Evolutionary conservation across 495 filamentous ascomycete species (phyloP).

Genomic region (Lineolata rhizophorae): DNA sequence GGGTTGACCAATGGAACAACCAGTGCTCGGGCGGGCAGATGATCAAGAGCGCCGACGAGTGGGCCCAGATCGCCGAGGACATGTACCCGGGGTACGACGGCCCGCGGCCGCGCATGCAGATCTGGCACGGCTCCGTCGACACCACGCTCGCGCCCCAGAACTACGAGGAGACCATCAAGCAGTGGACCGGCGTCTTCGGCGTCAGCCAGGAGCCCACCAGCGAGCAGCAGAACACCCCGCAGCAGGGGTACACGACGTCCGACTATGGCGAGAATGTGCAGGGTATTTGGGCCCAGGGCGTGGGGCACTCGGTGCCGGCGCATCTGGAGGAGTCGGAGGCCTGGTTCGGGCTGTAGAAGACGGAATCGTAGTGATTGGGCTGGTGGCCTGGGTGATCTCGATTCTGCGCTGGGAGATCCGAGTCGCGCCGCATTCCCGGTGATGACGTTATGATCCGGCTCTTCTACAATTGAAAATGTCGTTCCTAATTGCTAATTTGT

Average conservation of each 20-base stretch:
- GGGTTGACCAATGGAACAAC: slow-evolving; percentile 28
- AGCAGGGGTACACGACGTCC: slow-evolving; percentile 24
- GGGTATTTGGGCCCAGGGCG: slow-evolving; percentile 25
- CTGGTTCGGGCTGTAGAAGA: too few species aligned
- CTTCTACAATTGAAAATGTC: too few species aligned
- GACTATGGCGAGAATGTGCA: slow-evolving; percentile 25
- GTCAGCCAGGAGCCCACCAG: slow-evolving; percentile 5
- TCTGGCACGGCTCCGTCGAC: slow-evolving; percentile 31
- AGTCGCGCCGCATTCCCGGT: too few species aligned
- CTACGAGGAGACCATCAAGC: slow-evolving; percentile 31
- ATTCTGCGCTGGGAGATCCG: too few species aligned
- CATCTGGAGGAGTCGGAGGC: too few species aligned
- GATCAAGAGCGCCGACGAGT: slow-evolving; percentile 24
- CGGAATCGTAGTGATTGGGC: too few species aligned
- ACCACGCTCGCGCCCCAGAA: slow-evolving; percentile 25
- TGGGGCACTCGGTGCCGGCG: slow-evolving; percentile 26
- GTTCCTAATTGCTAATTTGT: too few species aligned
- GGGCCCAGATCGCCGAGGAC: slow-evolving; percentile 27
- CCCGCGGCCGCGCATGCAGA: slow-evolving; percentile 29
- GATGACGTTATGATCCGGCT: too few species aligned
- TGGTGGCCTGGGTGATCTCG: too few species aligned
- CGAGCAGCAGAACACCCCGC: slow-evolving; percentile 8
- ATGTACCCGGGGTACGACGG: slow-evolving; percentile 34
- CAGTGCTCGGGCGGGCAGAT: slow-evolving; percentile 26
- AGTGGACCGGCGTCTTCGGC: slow-evolving; percentile 36